Percentiles rank a stretch among this genome's conserved stretches.
Evolutionary conservation across 1,284 basidiomycete species (phyloP).

Genomic region (Sanghuangporus weigelae): DNA sequence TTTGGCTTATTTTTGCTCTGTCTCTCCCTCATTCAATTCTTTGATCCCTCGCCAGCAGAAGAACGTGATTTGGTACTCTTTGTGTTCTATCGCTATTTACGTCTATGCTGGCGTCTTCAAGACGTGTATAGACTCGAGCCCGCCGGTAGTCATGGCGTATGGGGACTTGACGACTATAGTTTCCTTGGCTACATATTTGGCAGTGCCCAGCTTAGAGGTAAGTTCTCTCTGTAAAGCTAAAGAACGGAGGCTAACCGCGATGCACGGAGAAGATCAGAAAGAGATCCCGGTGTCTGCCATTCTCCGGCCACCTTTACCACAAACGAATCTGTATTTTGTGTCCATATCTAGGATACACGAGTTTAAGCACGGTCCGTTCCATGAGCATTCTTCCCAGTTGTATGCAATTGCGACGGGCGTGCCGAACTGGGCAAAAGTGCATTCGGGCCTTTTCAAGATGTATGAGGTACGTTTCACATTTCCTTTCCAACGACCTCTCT

Average conservation of each 20-base stretch:
- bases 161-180: slow-evolving; percentile 94
- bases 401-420: slow-evolving; percentile 84
- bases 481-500: slow-evolving; percentile 2
- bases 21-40: slow-evolving; percentile 59
- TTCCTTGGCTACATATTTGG: slow-evolving; percentile 93
- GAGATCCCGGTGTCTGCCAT: slow-evolving; percentile 55
- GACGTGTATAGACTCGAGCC: slow-evolving; percentile 91
- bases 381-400: slow-evolving; percentile 90
- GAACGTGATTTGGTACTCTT: slow-evolving; percentile 62
- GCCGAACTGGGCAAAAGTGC: slow-evolving; percentile 85
- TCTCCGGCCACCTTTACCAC: slow-evolving; percentile 46
- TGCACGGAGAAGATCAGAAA: slow-evolving; percentile 42
- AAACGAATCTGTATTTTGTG: slow-evolving; percentile 75
- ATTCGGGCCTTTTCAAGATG: slow-evolving; percentile 92
- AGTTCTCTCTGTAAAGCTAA: slow-evolving; percentile 21
- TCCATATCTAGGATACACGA: slow-evolving; percentile 75
- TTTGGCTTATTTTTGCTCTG: slow-evolving; percentile 79
- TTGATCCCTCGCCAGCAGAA: slow-evolving; percentile 45
- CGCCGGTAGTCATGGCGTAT: slow-evolving; percentile 96
- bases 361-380: slow-evolving; percentile 84
- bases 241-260: slow-evolving; percentile 2
- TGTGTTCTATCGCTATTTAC: slow-evolving; percentile 74
- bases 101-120: slow-evolving; percentile 82
- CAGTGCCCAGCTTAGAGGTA: slow-evolving; percentile 82
- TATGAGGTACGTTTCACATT: slow-evolving; percentile 57